Evolutionary conservation across 441 rosid species (phyloP).

Genomic region (Viola pubescens): DNA sequence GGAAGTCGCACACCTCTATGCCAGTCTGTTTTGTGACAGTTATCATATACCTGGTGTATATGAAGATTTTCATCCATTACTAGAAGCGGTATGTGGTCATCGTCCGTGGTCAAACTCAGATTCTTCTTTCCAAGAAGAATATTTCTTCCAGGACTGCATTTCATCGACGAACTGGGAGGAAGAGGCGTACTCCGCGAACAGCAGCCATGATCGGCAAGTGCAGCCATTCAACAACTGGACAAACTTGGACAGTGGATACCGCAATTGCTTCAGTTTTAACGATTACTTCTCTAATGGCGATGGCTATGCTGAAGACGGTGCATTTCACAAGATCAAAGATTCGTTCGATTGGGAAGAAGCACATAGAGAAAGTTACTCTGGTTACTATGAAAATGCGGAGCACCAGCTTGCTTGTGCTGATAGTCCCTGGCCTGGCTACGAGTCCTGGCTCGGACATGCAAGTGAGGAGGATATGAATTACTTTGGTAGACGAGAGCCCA

Average conservation of each 20-base stretch:
- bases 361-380: not conserved
- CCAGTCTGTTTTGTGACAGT: constrained; percentile 3
- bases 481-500: constrained; percentile 1
- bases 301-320: not conserved
- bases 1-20: constrained; percentile 2
- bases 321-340: constrained; percentile 11
- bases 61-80: constrained; percentile 1
- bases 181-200: not conserved
- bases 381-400: constrained; percentile 12
- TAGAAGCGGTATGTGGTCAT: constrained; percentile 8
- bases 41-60: constrained; percentile 1
- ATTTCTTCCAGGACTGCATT: constrained; percentile 1
- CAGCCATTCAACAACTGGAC: constrained; percentile 7
- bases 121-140: constrained; percentile 13
- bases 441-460: constrained; percentile 17
- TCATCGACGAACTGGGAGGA: constrained; percentile 7
- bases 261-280: constrained; percentile 10
- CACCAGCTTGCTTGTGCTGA: constrained; percentile 14
- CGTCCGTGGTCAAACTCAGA: constrained; percentile 2
- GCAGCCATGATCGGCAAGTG: constrained; percentile 6
- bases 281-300: constrained; percentile 13
- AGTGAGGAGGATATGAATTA: constrained; percentile 13
- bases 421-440: constrained; percentile 12
- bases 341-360: constrained; percentile 12
- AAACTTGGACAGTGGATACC: constrained; percentile 16